Evolutionary conservation across 352 stramenopile species (phyloP).

Genomic region (Globisporangium irregulare): DNA sequence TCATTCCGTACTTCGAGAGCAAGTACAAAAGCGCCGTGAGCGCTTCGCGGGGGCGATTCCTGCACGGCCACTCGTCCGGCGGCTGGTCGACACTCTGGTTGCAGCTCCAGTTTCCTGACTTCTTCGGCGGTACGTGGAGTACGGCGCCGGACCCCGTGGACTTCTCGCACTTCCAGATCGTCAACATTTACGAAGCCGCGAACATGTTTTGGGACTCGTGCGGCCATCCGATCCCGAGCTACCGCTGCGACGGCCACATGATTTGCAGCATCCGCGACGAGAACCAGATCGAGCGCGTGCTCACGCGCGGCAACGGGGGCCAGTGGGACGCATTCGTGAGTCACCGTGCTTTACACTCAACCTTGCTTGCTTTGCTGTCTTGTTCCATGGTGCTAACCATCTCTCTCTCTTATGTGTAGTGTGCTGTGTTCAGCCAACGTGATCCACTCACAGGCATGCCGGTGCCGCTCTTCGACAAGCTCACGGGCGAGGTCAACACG

Average conservation of each 20-base stretch:
- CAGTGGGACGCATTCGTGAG: conserved; percentile 81
- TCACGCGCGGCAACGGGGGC: conserved; percentile 59
- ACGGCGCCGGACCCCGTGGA: conserved; percentile 69
- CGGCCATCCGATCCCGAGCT: conserved; percentile 54
- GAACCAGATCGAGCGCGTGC: conserved; percentile 67
- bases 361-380: neutral
- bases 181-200: conserved; percentile 67
- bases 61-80: conserved; percentile 73
- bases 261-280: conserved; percentile 68
- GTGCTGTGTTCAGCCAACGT: conserved; percentile 58
- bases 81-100: conserved; percentile 73
- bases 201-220: conserved; percentile 76
- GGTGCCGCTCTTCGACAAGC: conserved; percentile 67
- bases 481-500: conserved; percentile 65
- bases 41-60: conserved; percentile 37
- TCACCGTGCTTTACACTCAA: conserved; percentile 10
- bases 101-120: conserved; percentile 65
- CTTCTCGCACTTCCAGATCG: conserved; percentile 62
- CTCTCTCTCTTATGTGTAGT: conserved; percentile 26
- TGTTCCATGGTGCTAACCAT: neutral
- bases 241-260: conserved; percentile 44
- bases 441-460: conserved; percentile 44
- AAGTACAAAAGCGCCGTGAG: conserved; percentile 36
- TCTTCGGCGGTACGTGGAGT: conserved; percentile 77
- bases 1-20: conserved; percentile 64